Percentiles rank a stretch among this genome's conserved stretches.
Evolutionary conservation across 371 early-diverging fungal genomes (phyloP).

Genomic region (Smittium culicis): DNA sequence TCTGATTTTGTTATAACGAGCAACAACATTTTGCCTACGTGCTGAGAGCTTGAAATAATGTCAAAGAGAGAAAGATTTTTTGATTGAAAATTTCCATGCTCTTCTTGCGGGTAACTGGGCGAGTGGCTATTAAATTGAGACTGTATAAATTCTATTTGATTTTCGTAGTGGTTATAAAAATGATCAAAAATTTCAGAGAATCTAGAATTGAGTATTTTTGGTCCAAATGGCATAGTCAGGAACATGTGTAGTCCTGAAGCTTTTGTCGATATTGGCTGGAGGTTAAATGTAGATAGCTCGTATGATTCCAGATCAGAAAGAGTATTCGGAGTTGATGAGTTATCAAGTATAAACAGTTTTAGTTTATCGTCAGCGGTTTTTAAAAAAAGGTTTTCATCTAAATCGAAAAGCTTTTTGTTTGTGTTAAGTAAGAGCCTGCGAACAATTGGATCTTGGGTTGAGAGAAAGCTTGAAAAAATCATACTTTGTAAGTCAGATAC

Average conservation of each 20-base stretch:
- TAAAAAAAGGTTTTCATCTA: not conserved
- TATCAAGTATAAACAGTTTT: not conserved
- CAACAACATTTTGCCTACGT: not conserved
- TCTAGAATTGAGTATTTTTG: not conserved
- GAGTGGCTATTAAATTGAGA: not conserved
- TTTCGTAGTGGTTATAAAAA: not conserved
- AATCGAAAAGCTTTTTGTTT: not conserved
- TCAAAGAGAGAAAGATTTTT: not conserved
- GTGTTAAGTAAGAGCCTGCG: not conserved
- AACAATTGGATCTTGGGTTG: constrained; percentile 2
- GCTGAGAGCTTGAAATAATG: not conserved
- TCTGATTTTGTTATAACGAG: not conserved
- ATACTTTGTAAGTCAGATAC: not conserved
- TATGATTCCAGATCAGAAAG: not conserved
- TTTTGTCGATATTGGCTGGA: not conserved
- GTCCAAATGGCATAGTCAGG: not conserved
- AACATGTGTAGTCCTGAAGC: not conserved
- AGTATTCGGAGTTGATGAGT: not conserved
- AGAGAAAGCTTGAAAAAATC: not conserved
- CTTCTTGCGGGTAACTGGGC: not conserved
- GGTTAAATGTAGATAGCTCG: not conserved
- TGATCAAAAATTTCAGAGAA: too few relatives aligned
- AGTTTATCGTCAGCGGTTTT: not conserved
- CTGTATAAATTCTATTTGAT: not conserved
- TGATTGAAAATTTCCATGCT: not conserved